Evolutionary conservation across 805 yeast genomes (phyloP).

Genomic region (Deakozyma indianensis): DNA sequence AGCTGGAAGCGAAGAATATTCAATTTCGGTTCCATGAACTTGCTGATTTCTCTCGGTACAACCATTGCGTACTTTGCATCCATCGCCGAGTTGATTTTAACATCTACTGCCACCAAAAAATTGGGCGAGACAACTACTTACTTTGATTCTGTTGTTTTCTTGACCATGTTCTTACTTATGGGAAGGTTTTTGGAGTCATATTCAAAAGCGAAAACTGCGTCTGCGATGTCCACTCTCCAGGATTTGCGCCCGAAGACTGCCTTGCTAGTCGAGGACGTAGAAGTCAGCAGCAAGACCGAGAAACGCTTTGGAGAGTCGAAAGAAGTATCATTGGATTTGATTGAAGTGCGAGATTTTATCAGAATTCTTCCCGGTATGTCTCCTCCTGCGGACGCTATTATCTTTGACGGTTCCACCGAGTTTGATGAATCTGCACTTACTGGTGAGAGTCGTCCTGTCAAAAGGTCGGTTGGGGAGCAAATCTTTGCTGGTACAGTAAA

Average conservation of each 20-base stretch:
- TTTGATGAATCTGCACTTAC: slow-evolving; percentile 85
- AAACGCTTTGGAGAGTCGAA: slow-evolving; percentile 6
- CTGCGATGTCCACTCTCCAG: slow-evolving; percentile 42
- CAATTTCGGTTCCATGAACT: slow-evolving; percentile 65
- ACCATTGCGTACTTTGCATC: slow-evolving; percentile 59
- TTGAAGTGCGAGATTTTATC: slow-evolving; percentile 83
- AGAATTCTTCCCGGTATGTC: slow-evolving; percentile 24
- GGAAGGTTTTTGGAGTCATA: slow-evolving; percentile 57
- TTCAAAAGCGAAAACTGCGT: slow-evolving; percentile 54
- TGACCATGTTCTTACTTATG: slow-evolving; percentile 54
- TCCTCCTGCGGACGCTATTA: slow-evolving; percentile 63
- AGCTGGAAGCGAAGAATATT: slow-evolving; percentile 42
- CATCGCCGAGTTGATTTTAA: slow-evolving; percentile 27
- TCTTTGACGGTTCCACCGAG: slow-evolving; percentile 59
- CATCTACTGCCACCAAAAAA: slow-evolving; percentile 6
- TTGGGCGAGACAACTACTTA: slow-evolving; percentile 47
- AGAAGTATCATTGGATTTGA: slow-evolving; percentile 20
- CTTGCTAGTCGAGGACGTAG: slow-evolving; percentile 24
- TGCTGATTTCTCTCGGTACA: slow-evolving; percentile 61
- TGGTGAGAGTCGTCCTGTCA: slow-evolving; percentile 61
- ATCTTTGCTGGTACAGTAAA: slow-evolving; percentile 63
- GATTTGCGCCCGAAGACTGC: slow-evolving; percentile 37
- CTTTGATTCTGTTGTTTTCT: slow-evolving; percentile 67
- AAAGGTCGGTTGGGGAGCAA: slow-evolving; percentile 45
- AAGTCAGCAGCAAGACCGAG: slow-evolving; percentile 6